Conservation (phyloP, 2,329 filamentous ascomycete genomes). For the Trichoderma atroviride region DNA sequence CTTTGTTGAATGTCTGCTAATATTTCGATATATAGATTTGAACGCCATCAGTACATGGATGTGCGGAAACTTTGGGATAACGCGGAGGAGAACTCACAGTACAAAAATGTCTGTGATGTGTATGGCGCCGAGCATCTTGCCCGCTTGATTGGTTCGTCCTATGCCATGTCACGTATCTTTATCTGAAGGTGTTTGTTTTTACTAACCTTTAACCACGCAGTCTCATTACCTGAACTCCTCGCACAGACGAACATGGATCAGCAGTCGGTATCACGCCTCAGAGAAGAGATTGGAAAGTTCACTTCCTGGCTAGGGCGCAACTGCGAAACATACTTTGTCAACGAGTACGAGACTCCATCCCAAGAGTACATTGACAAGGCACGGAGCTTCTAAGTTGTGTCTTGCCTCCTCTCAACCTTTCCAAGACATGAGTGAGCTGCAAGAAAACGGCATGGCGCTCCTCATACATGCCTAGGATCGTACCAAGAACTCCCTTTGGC, state of each 20-base stretch:
- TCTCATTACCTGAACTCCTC: constrained; percentile 87
- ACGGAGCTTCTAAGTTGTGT: constrained; percentile 44
- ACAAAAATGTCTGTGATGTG: constrained; percentile 74
- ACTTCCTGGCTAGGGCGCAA: constrained; percentile 82
- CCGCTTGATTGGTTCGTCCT: constrained; percentile 76
- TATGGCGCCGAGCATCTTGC: constrained; percentile 93
- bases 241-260: constrained; percentile 98
- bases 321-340: constrained; percentile 74
- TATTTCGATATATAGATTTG: constrained; percentile 63
- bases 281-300: constrained; percentile 86
- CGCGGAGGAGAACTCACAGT: constrained; percentile 63
- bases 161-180: not conserved
- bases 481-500: not conserved
- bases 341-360: constrained; percentile 72
- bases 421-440: not conserved
- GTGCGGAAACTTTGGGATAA: constrained; percentile 71
- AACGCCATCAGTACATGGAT: constrained; percentile 84
- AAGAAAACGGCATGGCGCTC: not conserved
- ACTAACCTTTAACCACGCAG: constrained; percentile 48
- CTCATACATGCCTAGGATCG: not conserved
- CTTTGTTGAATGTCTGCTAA: not conserved
- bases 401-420: not conserved
- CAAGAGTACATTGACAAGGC: constrained; percentile 74
- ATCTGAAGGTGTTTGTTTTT: not conserved
- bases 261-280: constrained; percentile 83